Base-by-base conservation (phyloP, 2,329 filamentous ascomycete genomes). In the Zymoseptoria ardabiliae region DNA sequence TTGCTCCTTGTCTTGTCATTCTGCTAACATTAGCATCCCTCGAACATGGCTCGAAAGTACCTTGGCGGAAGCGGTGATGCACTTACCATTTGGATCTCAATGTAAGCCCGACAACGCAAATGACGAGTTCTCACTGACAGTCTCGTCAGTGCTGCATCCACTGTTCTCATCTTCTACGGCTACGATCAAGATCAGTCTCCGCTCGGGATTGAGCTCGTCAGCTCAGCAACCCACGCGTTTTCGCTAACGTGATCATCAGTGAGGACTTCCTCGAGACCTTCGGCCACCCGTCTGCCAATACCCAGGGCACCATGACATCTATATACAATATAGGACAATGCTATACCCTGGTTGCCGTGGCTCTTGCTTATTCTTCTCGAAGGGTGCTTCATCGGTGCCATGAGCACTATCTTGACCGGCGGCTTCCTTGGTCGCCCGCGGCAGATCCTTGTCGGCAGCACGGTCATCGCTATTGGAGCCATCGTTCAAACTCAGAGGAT, bases 21-120 rank as follows among this genome's bases (percentile, higher is more conserved):
- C 35, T n/a, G 2, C 17, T 45, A n/a, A 45, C 13, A 13, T n/a
- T 45, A 13, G 5, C 35, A 17, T 4, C 13, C 30, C n/a, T 22
- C 20, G 17, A 57, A 41, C 22, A 76, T 82, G 76, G 74, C 74
- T 28, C 75, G 75, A 51, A 77, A 75, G 65, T 82, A 81, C 60
- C 75, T 81, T 54, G 79, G 79, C 61, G 79, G 79, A 35, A 79
- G 78, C 50, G 79, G 79, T 30, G 74, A 79, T 60, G 69, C 72
- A 25, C 72, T 82, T n/a, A 81, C 79, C 0, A 72, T 81, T 17
- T 81, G 79, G 79, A 81, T 82, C 50, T 79, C 77, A 4, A 70
- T 81, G 63, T 66, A 19, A 49, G 66, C 49, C 4, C 22, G 5
- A 28, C 19, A 19, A 28, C 23, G 22, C 19, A 23, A 21, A 23